Percentiles rank a stretch among this genome's conserved stretches.
Conservation (phyloP, 208 protist genomes). For the Leishmania lainsoni region DNA sequence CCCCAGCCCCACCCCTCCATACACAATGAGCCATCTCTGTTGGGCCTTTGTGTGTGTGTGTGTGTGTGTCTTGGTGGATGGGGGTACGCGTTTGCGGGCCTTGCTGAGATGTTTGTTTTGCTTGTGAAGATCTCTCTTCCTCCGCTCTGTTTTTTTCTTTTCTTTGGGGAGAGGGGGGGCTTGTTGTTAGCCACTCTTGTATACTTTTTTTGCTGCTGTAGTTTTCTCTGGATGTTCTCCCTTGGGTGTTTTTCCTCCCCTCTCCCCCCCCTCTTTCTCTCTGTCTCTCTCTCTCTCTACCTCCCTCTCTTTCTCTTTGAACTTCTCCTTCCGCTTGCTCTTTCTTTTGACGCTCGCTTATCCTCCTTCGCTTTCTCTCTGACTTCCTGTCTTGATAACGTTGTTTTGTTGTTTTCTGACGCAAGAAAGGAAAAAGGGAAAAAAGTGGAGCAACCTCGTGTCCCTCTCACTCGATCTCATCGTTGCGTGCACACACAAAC, state of each 20-base stretch:
- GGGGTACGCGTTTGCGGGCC: background rate
- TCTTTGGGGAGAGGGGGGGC: background rate
- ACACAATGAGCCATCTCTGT: background rate
- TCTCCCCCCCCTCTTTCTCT: background rate
- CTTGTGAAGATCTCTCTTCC: background rate
- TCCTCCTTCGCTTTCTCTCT: background rate
- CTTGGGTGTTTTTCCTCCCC: background rate
- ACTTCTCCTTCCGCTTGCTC: background rate
- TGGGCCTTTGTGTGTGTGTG: background rate
- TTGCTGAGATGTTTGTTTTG: background rate
- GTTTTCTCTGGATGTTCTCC: background rate
- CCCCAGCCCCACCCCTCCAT: background rate
- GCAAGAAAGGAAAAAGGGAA: background rate
- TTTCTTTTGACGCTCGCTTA: background rate
- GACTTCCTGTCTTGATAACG: background rate
- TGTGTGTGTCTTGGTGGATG: background rate
- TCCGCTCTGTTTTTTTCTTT: background rate
- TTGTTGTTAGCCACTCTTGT: background rate
- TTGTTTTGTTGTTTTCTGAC: background rate
- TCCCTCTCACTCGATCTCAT: constrained; percentile 4
- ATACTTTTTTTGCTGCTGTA: background rate
- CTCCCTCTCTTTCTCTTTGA: background rate
- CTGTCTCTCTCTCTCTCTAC: background rate
- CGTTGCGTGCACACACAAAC: background rate
- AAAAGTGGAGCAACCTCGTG: background rate